Conservation (phyloP, 768 basidiomycete genomes). For the Mycena chlorophos region DNA sequence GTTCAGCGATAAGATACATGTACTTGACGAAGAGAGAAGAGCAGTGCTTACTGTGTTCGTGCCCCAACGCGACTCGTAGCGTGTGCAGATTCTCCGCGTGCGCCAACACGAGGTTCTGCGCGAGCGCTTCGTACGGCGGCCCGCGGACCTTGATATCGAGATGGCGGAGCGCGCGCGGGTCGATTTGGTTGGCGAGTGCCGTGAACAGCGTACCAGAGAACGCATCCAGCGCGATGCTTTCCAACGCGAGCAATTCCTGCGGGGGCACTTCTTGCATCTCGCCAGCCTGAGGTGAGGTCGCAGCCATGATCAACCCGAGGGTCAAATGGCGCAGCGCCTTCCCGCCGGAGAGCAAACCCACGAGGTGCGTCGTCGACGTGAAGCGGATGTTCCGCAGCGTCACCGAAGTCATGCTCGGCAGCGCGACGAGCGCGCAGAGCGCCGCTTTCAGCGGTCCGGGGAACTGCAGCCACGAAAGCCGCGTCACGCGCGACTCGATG, state of each 20-base stretch:
- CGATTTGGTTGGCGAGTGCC: background rate
- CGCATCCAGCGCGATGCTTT: constrained; percentile 3
- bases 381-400: background rate
- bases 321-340: background rate
- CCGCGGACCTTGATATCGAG: background rate
- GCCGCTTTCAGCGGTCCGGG: background rate
- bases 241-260: background rate
- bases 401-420: background rate
- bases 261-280: no score
- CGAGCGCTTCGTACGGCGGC: constrained; percentile 2
- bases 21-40: background rate
- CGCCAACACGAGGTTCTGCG: constrained; percentile 5
- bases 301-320: background rate
- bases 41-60: constrained; percentile 10
- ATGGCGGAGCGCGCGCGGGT: constrained; percentile 1
- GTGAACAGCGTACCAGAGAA: background rate
- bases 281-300: no score
- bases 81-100: background rate
- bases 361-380: background rate
- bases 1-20: background rate
- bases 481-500: background rate
- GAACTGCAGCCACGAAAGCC: background rate
- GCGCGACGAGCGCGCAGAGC: background rate
- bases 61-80: background rate
- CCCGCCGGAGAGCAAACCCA: background rate